Percentiles rank a stretch among this genome's conserved stretches.
phyloP scores from a whole-genome alignment of 768 basidiomycete genomes.

The Suillus weaverae region DNA sequence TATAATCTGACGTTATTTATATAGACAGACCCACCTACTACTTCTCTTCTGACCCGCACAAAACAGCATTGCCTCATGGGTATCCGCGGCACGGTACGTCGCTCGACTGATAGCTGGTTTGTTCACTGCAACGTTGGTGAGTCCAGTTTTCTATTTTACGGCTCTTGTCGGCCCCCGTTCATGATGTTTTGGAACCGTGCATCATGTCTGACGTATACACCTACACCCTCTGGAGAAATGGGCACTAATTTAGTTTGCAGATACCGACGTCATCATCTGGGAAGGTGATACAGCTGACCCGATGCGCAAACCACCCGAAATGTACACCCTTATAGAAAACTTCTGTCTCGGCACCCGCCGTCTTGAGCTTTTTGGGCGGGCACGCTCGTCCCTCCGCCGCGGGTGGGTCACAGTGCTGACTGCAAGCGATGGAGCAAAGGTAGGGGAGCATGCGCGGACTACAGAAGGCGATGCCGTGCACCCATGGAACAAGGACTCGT shows the following conservation, averaged over 20 bases:
- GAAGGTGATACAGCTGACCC: slow-evolving; percentile 87
- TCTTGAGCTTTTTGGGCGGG: slow-evolving; percentile 84
- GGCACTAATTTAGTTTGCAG: slow-evolving; percentile 37
- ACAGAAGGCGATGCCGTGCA: slow-evolving; percentile 25
- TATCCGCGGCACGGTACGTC: slow-evolving; percentile 92
- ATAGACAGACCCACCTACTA: slow-evolving; percentile 84
- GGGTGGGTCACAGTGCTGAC: slow-evolving; percentile 92
- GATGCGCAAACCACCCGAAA: slow-evolving; percentile 88
- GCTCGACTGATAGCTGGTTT: slow-evolving; percentile 94
- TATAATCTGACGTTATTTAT: slow-evolving; percentile 1
- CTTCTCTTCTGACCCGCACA: slow-evolving; percentile 81
- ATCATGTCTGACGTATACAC: slow-evolving; percentile 4
- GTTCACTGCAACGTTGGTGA: slow-evolving; percentile 96
- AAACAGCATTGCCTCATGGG: slow-evolving; percentile 98
- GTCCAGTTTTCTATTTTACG: slow-evolving; percentile 24
- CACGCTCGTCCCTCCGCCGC: slow-evolving; percentile 64
- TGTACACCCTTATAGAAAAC: slow-evolving; percentile 95
- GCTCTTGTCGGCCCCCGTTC: background rate
- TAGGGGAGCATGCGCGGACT: slow-evolving; percentile 38
- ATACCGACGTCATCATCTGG: slow-evolving; percentile 97
- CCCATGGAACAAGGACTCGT: slow-evolving; percentile 61
- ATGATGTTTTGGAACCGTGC: slow-evolving; percentile 2
- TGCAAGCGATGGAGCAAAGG: slow-evolving; percentile 57
- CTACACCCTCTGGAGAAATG: background rate
- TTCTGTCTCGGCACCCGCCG: slow-evolving; percentile 94